Evolutionary conservation across 1,139 yeast genomes (phyloP).

Genomic region (Taiozyma sp.): DNA sequence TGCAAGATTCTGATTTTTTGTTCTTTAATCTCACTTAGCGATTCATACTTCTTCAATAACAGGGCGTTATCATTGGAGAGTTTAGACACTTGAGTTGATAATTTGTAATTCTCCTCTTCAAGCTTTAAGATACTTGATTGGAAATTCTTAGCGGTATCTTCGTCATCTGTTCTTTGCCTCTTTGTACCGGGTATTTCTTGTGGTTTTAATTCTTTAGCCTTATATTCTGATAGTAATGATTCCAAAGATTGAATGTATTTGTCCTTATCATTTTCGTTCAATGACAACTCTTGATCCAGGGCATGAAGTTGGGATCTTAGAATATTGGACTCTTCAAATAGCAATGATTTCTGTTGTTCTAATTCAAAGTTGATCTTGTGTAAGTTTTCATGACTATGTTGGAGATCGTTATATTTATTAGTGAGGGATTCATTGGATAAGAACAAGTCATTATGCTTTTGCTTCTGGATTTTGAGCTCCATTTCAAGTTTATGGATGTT

Average conservation of each 20-base stretch:
- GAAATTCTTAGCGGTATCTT: conserved; percentile 31
- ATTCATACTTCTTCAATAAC: conserved; percentile 32
- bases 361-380: conserved; percentile 36
- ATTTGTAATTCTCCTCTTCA: conserved; percentile 38
- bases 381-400: conserved; percentile 30
- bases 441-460: conserved; percentile 30
- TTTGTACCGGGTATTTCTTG: conserved; percentile 19
- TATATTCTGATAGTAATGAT: conserved; percentile 53
- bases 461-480: conserved; percentile 26
- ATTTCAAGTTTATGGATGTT: conserved; percentile 30
- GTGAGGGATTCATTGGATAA: conserved; percentile 31
- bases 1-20: conserved; percentile 53
- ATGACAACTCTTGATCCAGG: conserved; percentile 28
- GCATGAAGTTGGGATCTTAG: conserved; percentile 43
- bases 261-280: conserved; percentile 21
- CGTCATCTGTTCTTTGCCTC: conserved; percentile 26
- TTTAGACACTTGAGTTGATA: conserved; percentile 35
- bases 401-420: conserved; percentile 25
- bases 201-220: conserved; percentile 36
- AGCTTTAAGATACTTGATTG: conserved; percentile 27
- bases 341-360: conserved; percentile 48
- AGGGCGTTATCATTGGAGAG: conserved; percentile 31
- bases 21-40: conserved; percentile 28
- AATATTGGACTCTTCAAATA: conserved; percentile 57
- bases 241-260: conserved; percentile 37